Percentiles rank a stretch among this genome's conserved stretches.
Conservation (phyloP, 495 filamentous ascomycete genomes). For the Aspergillus egyptiacus region DNA sequence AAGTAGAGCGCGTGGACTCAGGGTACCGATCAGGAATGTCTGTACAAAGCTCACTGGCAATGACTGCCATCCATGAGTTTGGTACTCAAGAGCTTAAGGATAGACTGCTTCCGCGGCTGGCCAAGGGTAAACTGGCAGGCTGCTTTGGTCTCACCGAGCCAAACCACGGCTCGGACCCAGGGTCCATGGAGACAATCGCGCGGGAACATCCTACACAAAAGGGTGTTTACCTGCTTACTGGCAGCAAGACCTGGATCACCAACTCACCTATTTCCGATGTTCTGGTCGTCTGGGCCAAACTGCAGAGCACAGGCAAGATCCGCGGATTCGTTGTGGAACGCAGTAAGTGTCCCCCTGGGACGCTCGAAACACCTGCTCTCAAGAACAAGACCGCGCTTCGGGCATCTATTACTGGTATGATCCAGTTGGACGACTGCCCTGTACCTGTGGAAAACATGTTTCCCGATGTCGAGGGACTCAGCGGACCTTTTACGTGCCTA, state of each 20-base stretch:
- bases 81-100: conserved; percentile 88
- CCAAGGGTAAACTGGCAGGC: conserved; percentile 79
- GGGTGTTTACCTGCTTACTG: conserved; percentile 73
- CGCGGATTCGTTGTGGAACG: conserved; percentile 89
- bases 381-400: conserved; percentile 94
- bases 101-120: conserved; percentile 74
- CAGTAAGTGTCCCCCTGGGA: conserved; percentile 72
- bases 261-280: conserved; percentile 94
- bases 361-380: conserved; percentile 84
- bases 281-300: conserved; percentile 89
- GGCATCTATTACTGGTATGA: conserved; percentile 96
- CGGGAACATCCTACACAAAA: conserved; percentile 82
- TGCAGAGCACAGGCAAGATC: conserved; percentile 86
- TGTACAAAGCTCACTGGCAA: conserved; percentile 88
- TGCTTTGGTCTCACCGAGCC: conserved; percentile 96
- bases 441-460: conserved; percentile 93
- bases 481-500: conserved; percentile 86
- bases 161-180: conserved; percentile 95
- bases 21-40: conserved; percentile 96
- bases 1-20: conserved; percentile 92
- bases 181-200: conserved; percentile 88
- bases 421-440: conserved; percentile 85
- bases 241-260: conserved; percentile 97
- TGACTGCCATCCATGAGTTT: conserved; percentile 96
- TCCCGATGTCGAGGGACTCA: conserved; percentile 79